Percentiles rank a stretch among this genome's conserved stretches.
Evolutionary conservation across 345 rosid species (phyloP).

Genomic region (Passiflora organensis): DNA sequence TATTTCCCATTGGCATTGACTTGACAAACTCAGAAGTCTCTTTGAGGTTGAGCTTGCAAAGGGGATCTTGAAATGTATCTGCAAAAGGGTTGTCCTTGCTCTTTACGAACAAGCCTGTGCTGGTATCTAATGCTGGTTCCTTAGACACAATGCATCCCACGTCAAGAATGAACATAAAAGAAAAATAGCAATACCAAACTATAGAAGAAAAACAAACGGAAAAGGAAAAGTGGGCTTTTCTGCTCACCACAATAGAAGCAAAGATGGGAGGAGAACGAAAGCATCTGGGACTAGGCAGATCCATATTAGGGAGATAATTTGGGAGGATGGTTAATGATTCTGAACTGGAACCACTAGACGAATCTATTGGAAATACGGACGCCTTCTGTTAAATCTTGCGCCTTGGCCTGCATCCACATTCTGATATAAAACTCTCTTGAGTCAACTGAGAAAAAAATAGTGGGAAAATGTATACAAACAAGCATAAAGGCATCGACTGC

Average conservation of each 20-base stretch:
- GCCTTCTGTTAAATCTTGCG: not conserved
- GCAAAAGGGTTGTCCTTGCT: slow-evolving; percentile 50
- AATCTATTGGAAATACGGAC: slow-evolving; percentile 1
- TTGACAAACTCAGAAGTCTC: slow-evolving; percentile 72
- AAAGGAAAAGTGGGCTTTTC: not conserved
- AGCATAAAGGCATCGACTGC: slow-evolving; percentile 23
- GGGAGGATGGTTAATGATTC: not conserved
- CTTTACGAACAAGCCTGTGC: slow-evolving; percentile 28
- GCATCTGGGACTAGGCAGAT: slow-evolving; percentile 40
- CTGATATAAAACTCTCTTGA: slow-evolving; percentile 17
- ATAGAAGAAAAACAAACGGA: not conserved
- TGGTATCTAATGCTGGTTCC: slow-evolving; percentile 23
- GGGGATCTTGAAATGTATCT: slow-evolving; percentile 50
- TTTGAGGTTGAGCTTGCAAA: slow-evolving; percentile 62
- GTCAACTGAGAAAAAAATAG: slow-evolving; percentile 23
- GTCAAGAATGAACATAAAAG: not conserved
- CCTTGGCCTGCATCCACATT: not conserved
- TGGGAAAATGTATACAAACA: slow-evolving; percentile 18
- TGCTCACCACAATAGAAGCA: slow-evolving; percentile 34
- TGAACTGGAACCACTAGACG: not conserved
- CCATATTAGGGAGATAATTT: slow-evolving; percentile 24
- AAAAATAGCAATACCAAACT: not conserved
- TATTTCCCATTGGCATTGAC: slow-evolving; percentile 44
- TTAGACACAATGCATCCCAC: slow-evolving; percentile 11
- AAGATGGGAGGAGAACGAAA: slow-evolving; percentile 33